Base-by-base conservation (phyloP, 495 filamentous ascomycete genomes). In the Penicillium bialowiezense region DNA sequence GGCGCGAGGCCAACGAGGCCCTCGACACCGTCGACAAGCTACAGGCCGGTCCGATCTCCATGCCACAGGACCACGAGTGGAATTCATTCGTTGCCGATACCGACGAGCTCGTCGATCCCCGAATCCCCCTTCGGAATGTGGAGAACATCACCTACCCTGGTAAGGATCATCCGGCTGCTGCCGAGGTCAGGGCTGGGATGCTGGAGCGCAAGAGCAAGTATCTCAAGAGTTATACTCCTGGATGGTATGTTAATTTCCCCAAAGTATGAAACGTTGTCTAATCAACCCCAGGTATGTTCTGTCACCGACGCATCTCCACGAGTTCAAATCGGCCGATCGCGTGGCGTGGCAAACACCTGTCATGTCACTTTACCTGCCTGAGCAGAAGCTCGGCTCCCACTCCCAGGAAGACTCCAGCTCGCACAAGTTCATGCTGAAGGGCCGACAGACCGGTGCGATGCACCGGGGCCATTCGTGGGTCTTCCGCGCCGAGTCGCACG, bases 141-240 rank as follows among this genome's bases (percentile, higher is more conserved):
- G 82, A 96, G 57, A 85, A 87, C 57, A 95, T 98, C 56, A 82
- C 87, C 29, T 98, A 97, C 67, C 91, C 92, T n/a, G 93, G 93
- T 13, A 87, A 87, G 56, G 81, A 95, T 59, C 89, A 96, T 64
- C 87, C 87, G 42, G 86, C 90, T 32, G 90, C 89, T 26, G 81
- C 85, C 44, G 93, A 96, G 60, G 85, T 98, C 28, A 78, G 89
- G 40, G 87, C 88, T 5, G 93, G 93, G 1, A 85, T 95, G 72
- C 75, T 98, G 44, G 93, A 98, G 73, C 86, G 93, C 39, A 98
- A 97, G 81, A 95, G 88, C 78, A 98, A 97, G 63, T 98, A 97
- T 65, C 74, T 98, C 34, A 98, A 97, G 79, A 96, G 90, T 62
- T 98, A 96, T 66, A 91, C 91, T 3, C 87, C 92, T 19, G 93